Evolutionary conservation across 1,284 basidiomycete genomes (phyloP).

Genomic region (Ustilago cynodontis): DNA sequence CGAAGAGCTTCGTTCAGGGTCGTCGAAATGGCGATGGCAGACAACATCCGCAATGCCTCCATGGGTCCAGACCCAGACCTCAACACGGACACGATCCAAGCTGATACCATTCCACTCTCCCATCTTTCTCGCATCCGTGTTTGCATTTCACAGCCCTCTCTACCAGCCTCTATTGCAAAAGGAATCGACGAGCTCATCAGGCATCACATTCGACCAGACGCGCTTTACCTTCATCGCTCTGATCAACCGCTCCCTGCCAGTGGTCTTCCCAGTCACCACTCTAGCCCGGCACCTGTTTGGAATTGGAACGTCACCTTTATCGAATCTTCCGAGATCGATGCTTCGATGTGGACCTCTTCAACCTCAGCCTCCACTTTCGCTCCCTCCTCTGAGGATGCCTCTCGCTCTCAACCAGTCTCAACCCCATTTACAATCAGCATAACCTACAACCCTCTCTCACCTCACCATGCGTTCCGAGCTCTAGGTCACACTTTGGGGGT

Average conservation of each 20-base stretch:
- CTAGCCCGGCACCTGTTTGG: conserved; percentile 15
- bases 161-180: conserved; percentile 13
- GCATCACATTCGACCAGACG: conserved; percentile 39
- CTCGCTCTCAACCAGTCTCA: background rate
- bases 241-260: conserved; percentile 3
- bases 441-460: conserved; percentile 26
- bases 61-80: conserved; percentile 36
- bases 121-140: conserved; percentile 24
- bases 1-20: too few species aligned
- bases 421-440: conserved; percentile 18
- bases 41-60: conserved; percentile 25
- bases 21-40: too few species aligned
- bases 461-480: conserved; percentile 49
- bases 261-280: background rate
- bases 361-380: conserved; percentile 38
- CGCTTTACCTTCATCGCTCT: conserved; percentile 7
- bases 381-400: background rate
- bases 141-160: conserved; percentile 24
- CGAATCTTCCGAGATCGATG: background rate
- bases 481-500: conserved; percentile 55
- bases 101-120: conserved; percentile 19
- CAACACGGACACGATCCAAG: background rate
- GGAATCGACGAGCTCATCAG: conserved; percentile 23
- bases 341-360: conserved; percentile 24
- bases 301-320: conserved; percentile 39